phyloP scores from a whole-genome alignment of 306 rosid species.

The Oemleria cerasiformis region DNA sequence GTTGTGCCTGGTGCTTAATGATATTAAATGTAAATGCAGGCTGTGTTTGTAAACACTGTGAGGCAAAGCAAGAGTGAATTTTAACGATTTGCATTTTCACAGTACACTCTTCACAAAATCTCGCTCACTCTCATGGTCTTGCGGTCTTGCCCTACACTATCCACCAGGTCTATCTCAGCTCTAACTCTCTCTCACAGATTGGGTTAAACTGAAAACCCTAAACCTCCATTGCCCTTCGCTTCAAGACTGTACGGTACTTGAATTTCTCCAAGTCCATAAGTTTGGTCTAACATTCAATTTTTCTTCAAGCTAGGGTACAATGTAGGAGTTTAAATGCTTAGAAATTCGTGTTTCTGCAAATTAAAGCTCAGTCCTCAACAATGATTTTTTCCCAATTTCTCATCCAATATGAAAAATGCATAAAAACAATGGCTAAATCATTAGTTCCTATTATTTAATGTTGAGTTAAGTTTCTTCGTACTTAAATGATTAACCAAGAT shows the following conservation, averaged over 20 bases:
- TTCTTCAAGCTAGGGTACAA: not conserved
- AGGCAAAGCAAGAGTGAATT: too few relatives aligned
- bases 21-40: too few relatives aligned
- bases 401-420: not conserved
- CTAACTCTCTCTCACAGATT: not conserved
- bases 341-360: not conserved
- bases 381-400: not conserved
- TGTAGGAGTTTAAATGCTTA: not conserved
- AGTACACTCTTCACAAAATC: too few relatives aligned
- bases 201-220: conserved; percentile 15
- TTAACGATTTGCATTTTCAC: too few relatives aligned
- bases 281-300: not conserved
- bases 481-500: not conserved
- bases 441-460: not conserved
- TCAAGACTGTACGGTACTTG: conserved; percentile 3
- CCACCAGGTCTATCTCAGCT: too few relatives aligned
- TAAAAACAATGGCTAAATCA: not conserved
- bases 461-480: not conserved
- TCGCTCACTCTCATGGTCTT: too few relatives aligned
- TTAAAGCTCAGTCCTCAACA: not conserved
- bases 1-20: too few relatives aligned
- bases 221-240: not conserved
- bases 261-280: not conserved
- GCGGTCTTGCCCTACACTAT: too few relatives aligned
- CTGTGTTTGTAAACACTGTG: too few relatives aligned